Conservation (phyloP, 768 basidiomycete genomes). For the Hypholoma sublateritium region DNA sequence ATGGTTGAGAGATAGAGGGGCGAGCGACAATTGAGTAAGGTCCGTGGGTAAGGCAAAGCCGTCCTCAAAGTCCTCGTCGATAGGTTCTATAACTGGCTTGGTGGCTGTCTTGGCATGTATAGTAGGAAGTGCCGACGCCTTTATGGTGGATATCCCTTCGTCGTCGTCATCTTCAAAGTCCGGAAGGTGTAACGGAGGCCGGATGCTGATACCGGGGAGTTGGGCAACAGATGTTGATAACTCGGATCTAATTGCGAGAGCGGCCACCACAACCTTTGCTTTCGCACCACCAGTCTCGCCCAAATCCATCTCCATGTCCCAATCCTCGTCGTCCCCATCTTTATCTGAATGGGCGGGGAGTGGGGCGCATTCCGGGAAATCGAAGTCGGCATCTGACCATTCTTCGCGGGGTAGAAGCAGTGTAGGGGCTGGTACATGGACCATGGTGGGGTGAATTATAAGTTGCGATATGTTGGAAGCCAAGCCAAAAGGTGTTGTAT, state of each 20-base stretch:
- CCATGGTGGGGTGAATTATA: slow-evolving; percentile 40
- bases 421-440: slow-evolving; percentile 58
- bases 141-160: slow-evolving; percentile 84
- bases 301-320: slow-evolving; percentile 78
- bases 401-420: slow-evolving; percentile 62
- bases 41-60: slow-evolving; percentile 80
- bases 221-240: slow-evolving; percentile 24
- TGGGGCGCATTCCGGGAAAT: slow-evolving; percentile 72
- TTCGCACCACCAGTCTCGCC: slow-evolving; percentile 56
- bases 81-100: slow-evolving; percentile 34
- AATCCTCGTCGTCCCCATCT: slow-evolving; percentile 70
- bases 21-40: slow-evolving; percentile 79
- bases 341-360: slow-evolving; percentile 67
- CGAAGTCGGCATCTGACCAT: slow-evolving; percentile 88
- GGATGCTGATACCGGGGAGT: slow-evolving; percentile 54
- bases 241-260: slow-evolving; percentile 38
- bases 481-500: not conserved
- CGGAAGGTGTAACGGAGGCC: slow-evolving; percentile 55
- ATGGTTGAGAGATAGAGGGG: slow-evolving; percentile 72
- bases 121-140: slow-evolving; percentile 50
- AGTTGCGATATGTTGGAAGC: not conserved
- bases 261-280: slow-evolving; percentile 36
- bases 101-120: slow-evolving; percentile 32
- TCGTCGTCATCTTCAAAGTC: slow-evolving; percentile 64
- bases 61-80: slow-evolving; percentile 82